Conservation (phyloP, 2,329 filamentous ascomycete species). For the Ophiostoma piceae region DNA sequence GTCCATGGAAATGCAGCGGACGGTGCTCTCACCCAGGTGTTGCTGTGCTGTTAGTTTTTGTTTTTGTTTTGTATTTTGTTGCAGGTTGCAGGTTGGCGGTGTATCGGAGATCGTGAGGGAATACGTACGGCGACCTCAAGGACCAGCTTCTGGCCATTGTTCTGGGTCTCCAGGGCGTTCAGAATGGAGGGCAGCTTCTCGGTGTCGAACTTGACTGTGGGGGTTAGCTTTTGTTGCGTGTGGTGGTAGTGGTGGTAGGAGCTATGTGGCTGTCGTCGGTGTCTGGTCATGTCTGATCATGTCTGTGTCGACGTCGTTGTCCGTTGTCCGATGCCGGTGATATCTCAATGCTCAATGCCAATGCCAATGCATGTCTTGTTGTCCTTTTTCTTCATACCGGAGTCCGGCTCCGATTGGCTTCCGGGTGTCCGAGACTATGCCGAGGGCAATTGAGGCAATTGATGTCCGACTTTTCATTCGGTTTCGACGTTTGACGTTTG, state of each 20-base stretch:
- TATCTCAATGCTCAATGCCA: background rate
- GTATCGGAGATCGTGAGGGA: constrained; percentile 21
- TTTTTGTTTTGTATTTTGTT: background rate
- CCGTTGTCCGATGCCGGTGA: background rate
- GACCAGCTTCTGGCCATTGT: constrained; percentile 89
- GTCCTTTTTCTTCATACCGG: too few relatives aligned
- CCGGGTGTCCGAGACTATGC: constrained; percentile 1
- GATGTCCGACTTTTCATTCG: background rate
- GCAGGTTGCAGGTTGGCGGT: background rate
- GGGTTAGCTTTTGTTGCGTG: constrained; percentile 25
- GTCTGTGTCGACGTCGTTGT: background rate
- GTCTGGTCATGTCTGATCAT: background rate
- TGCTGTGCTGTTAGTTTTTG: constrained; percentile 53
- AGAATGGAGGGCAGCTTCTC: constrained; percentile 94
- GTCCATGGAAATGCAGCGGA: constrained; percentile 99
- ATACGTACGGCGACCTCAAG: constrained; percentile 86
- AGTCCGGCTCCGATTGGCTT: background rate
- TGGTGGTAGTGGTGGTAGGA: background rate
- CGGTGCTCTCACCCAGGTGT: constrained; percentile 99
- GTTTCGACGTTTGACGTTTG: background rate
- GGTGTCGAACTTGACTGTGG: constrained; percentile 87
- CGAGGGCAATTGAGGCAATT: constrained; percentile 3
- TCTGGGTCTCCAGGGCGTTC: constrained; percentile 88
- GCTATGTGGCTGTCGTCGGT: constrained; percentile 21
- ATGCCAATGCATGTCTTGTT: too few relatives aligned